phyloP scores from a whole-genome alignment of 1,284 basidiomycete species.

The Coniophora puteana region DNA sequence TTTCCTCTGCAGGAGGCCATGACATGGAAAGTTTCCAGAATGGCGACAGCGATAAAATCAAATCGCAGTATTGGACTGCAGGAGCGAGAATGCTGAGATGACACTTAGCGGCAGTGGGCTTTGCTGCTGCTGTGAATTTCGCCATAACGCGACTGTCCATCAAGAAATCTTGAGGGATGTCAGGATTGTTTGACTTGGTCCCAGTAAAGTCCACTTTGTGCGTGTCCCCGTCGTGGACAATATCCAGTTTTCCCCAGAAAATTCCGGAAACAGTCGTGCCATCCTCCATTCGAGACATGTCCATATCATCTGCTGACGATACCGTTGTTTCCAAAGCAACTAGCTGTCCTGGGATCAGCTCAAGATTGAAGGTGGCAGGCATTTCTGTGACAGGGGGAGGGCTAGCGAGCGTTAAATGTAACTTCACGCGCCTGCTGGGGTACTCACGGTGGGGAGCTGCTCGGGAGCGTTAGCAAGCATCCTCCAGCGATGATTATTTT shows the following conservation, averaged over 20 bases:
- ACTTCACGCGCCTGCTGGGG: slow-evolving; percentile 2
- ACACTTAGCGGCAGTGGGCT: slow-evolving; percentile 70
- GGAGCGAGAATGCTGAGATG: slow-evolving; percentile 70
- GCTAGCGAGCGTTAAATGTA: slow-evolving; percentile 31
- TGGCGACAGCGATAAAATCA: slow-evolving; percentile 62
- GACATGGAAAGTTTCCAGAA: slow-evolving; percentile 69
- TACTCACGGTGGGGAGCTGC: slow-evolving; percentile 71
- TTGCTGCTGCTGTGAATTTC: slow-evolving; percentile 66
- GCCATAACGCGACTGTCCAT: slow-evolving; percentile 72
- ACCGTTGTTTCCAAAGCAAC: slow-evolving; percentile 75
- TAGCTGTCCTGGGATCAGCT: slow-evolving; percentile 68
- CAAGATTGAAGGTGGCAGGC: slow-evolving; percentile 77
- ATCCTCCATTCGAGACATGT: slow-evolving; percentile 85
- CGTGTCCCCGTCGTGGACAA: slow-evolving; percentile 69
- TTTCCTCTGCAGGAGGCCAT: slow-evolving; percentile 69
- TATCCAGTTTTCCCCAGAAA: slow-evolving; percentile 82
- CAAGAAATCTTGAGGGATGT: slow-evolving; percentile 62
- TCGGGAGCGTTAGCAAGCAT: slow-evolving; percentile 12
- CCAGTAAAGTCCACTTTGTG: slow-evolving; percentile 79
- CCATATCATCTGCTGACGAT: slow-evolving; percentile 69
- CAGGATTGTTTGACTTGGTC: slow-evolving; percentile 58
- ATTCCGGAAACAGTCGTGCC: slow-evolving; percentile 76
- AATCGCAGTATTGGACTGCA: slow-evolving; percentile 69
- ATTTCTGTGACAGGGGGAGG: slow-evolving; percentile 82
- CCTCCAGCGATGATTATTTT: slow-evolving; percentile 4